Conservation (phyloP, 176 grass and related monocot species). For the Carex cristatella region DNA sequence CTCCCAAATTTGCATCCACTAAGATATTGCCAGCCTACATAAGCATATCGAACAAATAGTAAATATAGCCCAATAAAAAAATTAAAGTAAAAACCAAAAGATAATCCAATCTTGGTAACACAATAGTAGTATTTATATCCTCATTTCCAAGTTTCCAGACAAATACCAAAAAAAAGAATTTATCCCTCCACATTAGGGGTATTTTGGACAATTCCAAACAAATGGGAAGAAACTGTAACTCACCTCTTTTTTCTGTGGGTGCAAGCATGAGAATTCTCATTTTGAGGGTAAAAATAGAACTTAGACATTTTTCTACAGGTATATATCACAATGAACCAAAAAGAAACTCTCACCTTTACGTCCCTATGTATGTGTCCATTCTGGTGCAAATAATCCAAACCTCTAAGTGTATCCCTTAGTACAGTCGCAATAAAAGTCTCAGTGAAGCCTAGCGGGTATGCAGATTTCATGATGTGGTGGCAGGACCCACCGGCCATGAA, state of each 20-base stretch:
- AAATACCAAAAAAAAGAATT: neutral
- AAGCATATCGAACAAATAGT: conserved; percentile 3
- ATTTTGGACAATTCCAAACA: neutral
- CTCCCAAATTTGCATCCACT: conserved; percentile 58
- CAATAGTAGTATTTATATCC: neutral
- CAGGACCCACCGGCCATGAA: conserved; percentile 93
- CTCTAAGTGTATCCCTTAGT: conserved; percentile 55
- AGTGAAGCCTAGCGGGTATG: conserved; percentile 60
- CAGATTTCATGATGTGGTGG: conserved; percentile 82
- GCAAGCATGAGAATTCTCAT: neutral
- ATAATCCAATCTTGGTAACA: neutral
- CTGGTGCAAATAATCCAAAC: conserved; percentile 71
- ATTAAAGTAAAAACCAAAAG: neutral
- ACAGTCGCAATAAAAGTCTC: conserved; percentile 80
- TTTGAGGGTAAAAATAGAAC: neutral
- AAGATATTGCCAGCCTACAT: conserved; percentile 85
- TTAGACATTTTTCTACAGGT: neutral
- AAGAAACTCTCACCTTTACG: conserved; percentile 52
- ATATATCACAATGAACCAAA: neutral
- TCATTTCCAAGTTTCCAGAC: neutral
- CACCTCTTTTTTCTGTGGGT: neutral
- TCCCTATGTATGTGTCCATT: conserved; percentile 88
- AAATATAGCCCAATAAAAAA: conserved; percentile 1
- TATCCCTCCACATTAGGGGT: neutral
- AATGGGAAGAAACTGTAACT: neutral